These are phyloP conservation scores for Asterella californica DNA, from an alignment of 225 moss, liverwort and hornwort genomes.

Conservation along the genomic window DNA sequence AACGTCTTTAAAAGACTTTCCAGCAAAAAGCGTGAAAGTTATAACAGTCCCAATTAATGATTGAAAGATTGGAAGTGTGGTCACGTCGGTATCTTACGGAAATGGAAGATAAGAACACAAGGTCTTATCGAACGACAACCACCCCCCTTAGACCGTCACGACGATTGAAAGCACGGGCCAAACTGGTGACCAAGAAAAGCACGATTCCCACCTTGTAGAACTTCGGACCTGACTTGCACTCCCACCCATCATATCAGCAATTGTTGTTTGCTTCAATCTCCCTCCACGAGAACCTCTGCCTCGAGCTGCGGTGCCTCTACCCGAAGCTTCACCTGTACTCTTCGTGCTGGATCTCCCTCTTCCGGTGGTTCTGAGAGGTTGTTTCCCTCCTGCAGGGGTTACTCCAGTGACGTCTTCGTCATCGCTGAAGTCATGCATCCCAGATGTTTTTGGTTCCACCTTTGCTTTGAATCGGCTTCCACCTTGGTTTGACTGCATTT, in stretches of 20 bases:
- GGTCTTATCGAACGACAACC: background rate
- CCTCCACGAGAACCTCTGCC: constrained; percentile 46
- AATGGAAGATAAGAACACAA: background rate
- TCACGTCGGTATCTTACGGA: background rate
- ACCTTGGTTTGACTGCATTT: constrained; percentile 20
- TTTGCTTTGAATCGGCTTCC: constrained; percentile 20
- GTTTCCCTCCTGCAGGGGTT: constrained; percentile 8
- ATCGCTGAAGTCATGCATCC: constrained; percentile 41
- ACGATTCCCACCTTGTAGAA: constrained; percentile 18
- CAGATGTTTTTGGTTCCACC: constrained; percentile 9
- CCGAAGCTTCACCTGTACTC: constrained; percentile 14
- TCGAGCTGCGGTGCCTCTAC: constrained; percentile 27
- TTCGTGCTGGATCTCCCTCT: constrained; percentile 27
- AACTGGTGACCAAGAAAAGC: background rate
- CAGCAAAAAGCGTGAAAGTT: too few relatives aligned
- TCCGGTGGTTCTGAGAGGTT: constrained; percentile 19
- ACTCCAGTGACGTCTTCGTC: constrained; percentile 35
- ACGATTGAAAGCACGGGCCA: background rate
- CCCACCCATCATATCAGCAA: constrained; percentile 29
- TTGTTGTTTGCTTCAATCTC: constrained; percentile 41
- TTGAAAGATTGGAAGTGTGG: background rate
- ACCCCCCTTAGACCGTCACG: background rate
- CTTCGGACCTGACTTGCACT: constrained; percentile 20
- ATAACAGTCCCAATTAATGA: too few relatives aligned
- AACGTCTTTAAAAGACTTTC: too few relatives aligned